A percentile compares a stretch with the other conserved stretches of the same genome.
phyloP scores from a whole-genome alignment of 208 protist species.

The Acanthamoeba triangularis region DNA sequence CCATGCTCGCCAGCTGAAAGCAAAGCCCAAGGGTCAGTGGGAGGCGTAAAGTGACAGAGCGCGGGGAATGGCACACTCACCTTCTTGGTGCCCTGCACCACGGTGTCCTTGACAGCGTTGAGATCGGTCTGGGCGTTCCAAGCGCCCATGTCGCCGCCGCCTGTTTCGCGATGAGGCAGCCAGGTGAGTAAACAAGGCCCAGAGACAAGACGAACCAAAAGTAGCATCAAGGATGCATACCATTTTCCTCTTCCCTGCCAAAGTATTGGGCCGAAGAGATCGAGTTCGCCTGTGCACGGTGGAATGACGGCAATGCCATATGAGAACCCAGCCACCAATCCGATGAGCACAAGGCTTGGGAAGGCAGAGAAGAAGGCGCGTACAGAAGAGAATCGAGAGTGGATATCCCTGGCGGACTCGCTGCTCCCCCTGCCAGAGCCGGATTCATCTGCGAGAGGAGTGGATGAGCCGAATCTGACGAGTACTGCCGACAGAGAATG shows the following conservation, averaged over 20 bases:
- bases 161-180: not conserved
- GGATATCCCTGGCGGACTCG: not conserved
- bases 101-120: constrained; percentile 51
- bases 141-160: not conserved
- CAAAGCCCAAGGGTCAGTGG: not conserved
- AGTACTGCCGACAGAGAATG: not conserved
- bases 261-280: constrained; percentile 65
- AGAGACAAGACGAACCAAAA: not conserved
- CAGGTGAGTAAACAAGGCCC: not conserved
- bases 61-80: not conserved
- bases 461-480: not conserved
- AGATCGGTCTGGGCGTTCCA: constrained; percentile 18
- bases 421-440: not conserved
- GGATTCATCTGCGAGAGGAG: constrained; percentile 1
- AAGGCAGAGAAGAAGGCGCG: not conserved
- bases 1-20: constrained; percentile 26
- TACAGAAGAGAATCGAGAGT: constrained; percentile 55
- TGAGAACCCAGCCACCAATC: not conserved
- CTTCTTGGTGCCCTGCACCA: constrained; percentile 68
- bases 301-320: no score
- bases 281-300: not conserved
- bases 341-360: not conserved
- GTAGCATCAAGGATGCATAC: not conserved
- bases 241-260: constrained; percentile 21
- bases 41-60: not conserved